These are phyloP conservation scores for Mortierella hygrophila DNA, from an alignment of 192 early-diverging fungal species.

Conservation along the genomic window DNA sequence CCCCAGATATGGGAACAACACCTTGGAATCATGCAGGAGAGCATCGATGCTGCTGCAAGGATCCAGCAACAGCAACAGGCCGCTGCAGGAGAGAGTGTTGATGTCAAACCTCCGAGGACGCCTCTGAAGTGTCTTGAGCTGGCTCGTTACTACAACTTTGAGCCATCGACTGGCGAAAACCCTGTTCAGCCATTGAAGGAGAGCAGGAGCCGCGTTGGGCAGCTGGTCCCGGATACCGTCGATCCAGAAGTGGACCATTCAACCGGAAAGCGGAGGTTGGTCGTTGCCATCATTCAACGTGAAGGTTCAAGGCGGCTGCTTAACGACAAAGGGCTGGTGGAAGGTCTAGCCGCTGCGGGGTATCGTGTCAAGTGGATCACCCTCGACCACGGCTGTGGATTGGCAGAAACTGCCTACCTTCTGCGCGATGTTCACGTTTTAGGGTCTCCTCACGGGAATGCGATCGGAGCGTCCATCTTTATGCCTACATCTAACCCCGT, in stretches of 20 bases:
- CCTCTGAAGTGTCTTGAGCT: slow-evolving; percentile 17
- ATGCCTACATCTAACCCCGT: slow-evolving; percentile 5
- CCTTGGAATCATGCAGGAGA: not conserved
- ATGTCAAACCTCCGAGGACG: not conserved
- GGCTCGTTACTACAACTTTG: slow-evolving; percentile 40
- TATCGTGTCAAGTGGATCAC: slow-evolving; percentile 26
- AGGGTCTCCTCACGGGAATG: slow-evolving; percentile 24
- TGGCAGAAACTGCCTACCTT: slow-evolving; percentile 32
- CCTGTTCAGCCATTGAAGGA: not conserved
- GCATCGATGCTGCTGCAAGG: not conserved
- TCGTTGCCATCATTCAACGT: slow-evolving; percentile 13
- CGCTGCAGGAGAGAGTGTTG: not conserved
- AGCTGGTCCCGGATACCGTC: slow-evolving; percentile 2
- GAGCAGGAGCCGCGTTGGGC: not conserved
- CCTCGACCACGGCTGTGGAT: slow-evolving; percentile 28
- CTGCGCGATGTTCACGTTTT: slow-evolving; percentile 38
- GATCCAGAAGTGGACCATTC: not conserved
- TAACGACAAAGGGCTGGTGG: slow-evolving; percentile 8
- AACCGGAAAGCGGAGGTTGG: not conserved
- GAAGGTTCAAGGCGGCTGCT: slow-evolving; percentile 2
- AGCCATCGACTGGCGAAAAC: not conserved
- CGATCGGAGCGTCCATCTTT: slow-evolving; percentile 18
- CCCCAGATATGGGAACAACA: slow-evolving; percentile 13
- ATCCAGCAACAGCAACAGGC: not conserved
- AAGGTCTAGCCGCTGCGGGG: not conserved